Percentiles rank a stretch among this genome's conserved stretches.
These are phyloP conservation scores for Pythium insidiosum DNA, from an alignment of 352 stramenopile genomes.

Conservation along the genomic window DNA sequence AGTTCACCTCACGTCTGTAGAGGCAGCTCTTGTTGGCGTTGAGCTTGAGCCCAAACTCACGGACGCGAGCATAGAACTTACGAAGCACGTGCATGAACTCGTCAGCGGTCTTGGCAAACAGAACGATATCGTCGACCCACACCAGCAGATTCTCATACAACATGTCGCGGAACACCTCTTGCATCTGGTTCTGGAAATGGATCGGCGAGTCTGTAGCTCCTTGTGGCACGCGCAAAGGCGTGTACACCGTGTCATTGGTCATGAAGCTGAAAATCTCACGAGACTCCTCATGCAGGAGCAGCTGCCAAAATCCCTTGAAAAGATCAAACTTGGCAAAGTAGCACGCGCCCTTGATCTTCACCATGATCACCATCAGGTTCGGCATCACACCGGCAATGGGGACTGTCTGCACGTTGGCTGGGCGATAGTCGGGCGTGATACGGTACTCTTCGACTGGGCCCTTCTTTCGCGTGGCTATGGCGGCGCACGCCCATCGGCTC, in stretches of 20 bases:
- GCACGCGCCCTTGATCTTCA: background rate
- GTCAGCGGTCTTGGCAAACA: conserved; percentile 24
- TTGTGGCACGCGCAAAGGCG: no score
- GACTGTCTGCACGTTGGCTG: conserved; percentile 1
- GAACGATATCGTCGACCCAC: background rate
- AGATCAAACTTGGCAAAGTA: conserved; percentile 3
- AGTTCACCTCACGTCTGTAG: background rate
- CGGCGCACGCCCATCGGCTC: no score
- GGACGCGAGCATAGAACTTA: no score
- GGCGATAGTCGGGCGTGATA: conserved; percentile 2
- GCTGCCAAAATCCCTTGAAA: no score
- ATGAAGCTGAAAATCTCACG: no score
- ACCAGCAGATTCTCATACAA: no score
- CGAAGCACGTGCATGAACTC: no score
- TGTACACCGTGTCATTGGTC: no score
- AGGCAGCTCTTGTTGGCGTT: no score
- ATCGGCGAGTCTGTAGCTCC: no score
- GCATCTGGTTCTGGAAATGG: conserved; percentile 1
- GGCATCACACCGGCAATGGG: conserved; percentile 4
- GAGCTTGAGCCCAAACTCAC: no score
- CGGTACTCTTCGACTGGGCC: conserved; percentile 5
- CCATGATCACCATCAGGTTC: background rate
- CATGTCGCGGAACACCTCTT: conserved; percentile 6
- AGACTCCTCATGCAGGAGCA: no score
- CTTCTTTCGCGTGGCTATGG: conserved; percentile 7